Evolutionary conservation across 176 grass and related monocot genomes (phyloP), one percentile per base, ranked within the genome.

Genomic region (Tillandsia fasciculata): DNA sequence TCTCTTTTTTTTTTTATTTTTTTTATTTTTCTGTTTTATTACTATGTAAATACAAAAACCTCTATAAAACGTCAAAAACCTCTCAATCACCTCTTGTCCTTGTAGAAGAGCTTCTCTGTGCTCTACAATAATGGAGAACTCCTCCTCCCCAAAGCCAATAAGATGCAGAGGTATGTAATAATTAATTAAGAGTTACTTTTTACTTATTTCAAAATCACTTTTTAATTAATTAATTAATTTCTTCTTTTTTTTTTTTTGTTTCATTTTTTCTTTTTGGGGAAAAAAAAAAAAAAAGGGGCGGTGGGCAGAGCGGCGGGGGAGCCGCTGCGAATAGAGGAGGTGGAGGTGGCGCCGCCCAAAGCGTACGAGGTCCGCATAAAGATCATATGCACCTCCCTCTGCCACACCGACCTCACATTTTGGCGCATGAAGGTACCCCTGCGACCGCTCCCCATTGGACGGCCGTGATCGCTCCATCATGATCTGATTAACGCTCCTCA

Each of bases 301-400:
- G 88, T 96, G 66, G 79, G 88, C 23, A 67, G 92, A 63, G 78
- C 78, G 18, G 70, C 28, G 10, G 83, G 92, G 2, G 78, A 70
- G 81, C 83, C 92, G 50, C 79, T 96, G 13, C 47, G 11, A 42
- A 26, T 96, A 47, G 92, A 96, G 85, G 88, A 91, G 20, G 80
- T 96, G 72, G 67, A 83, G 51, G 92, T 96, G 48, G 92, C 90
- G 23, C 85, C 88, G 8, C 92, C 88, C 0, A 83, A 73, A 14
- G 78, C 72, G 2, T 66, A 84, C 64, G 91, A 96, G 65, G 52
- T 91, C 57, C 85, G 88, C 28, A 77, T 96, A 22, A 88, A 73
- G 83, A 82, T 80, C 71, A 51, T 67, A 69, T 91, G 88, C 78
- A 84, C 91, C 75, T 82, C 91, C 1, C 72, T 96, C 74, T 91